Percentiles rank a stretch among this genome's conserved stretches.
Evolutionary conservation across 1,139 yeast genomes (phyloP).

Genomic region (Candida glucosophila): DNA sequence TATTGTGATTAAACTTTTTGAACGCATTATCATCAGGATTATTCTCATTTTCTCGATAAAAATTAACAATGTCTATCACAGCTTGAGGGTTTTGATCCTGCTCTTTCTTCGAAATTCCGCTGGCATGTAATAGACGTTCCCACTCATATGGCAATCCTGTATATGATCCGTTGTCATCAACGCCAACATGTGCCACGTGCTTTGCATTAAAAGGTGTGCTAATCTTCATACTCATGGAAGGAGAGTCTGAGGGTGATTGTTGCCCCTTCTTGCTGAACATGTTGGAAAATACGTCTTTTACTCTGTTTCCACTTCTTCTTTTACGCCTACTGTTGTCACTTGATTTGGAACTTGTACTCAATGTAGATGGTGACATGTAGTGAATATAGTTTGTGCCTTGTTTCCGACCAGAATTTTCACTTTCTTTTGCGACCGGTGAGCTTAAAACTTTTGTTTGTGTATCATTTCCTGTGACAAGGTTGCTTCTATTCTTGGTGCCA

Average conservation of each 20-base stretch:
- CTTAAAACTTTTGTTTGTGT: constrained; percentile 1
- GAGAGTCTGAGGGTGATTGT: constrained; percentile 12
- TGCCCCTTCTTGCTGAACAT: constrained; percentile 31
- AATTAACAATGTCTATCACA: constrained; percentile 85
- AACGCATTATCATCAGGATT: constrained; percentile 66
- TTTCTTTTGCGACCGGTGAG: too few relatives aligned
- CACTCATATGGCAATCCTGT: constrained; percentile 91
- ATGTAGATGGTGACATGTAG: too few relatives aligned
- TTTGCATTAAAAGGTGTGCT: constrained; percentile 87
- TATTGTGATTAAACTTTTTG: constrained; percentile 52
- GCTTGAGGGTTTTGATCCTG: constrained; percentile 92
- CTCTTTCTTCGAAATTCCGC: constrained; percentile 79
- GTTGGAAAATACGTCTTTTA: constrained; percentile 32
- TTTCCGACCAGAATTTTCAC: too few relatives aligned
- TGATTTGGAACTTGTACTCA: too few relatives aligned
- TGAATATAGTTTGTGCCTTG: too few relatives aligned
- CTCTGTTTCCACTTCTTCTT: constrained; percentile 25
- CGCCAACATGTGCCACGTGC: constrained; percentile 90
- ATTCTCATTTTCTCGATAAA: constrained; percentile 64
- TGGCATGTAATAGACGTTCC: constrained; percentile 74
- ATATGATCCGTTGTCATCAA: constrained; percentile 79
- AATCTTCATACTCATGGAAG: constrained; percentile 48
- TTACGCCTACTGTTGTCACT: too few relatives aligned
- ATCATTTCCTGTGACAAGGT: too few relatives aligned
- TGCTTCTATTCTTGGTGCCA: too few relatives aligned